Evolutionary conservation across 2,329 filamentous ascomycete genomes (phyloP).

Genomic region (Elsinoe batatas): DNA sequence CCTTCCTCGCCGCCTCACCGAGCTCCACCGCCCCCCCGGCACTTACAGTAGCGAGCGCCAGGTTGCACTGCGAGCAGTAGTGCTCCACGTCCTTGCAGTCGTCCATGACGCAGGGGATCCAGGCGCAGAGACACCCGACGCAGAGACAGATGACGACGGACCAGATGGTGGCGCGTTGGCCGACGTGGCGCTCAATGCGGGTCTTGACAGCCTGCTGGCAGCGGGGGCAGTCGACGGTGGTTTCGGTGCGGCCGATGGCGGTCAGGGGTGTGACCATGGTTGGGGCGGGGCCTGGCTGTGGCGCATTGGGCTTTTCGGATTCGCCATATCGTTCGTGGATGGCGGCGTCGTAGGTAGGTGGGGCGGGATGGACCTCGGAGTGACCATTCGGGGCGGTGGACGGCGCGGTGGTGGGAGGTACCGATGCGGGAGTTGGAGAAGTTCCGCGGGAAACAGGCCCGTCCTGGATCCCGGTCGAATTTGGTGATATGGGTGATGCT

Average conservation of each 20-base stretch:
- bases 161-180: constrained; percentile 8
- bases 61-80: constrained; percentile 10
- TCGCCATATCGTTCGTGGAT: constrained; percentile 7
- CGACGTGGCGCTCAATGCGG: constrained; percentile 10
- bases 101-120: constrained; percentile 13
- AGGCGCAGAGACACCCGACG: constrained; percentile 12
- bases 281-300: background rate
- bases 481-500: constrained; percentile 5
- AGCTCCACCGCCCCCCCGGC: constrained; percentile 1
- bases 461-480: constrained; percentile 1
- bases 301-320: background rate
- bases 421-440: background rate
- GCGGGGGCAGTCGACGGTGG: constrained; percentile 10
- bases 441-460: background rate
- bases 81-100: constrained; percentile 13
- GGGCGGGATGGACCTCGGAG: background rate
- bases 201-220: constrained; percentile 10
- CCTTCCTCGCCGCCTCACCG: constrained; percentile 4
- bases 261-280: constrained; percentile 10
- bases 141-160: constrained; percentile 12
- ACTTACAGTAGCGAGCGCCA: constrained; percentile 7
- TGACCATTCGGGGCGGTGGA: background rate
- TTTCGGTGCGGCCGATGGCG: constrained; percentile 8
- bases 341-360: background rate
- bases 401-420: background rate